Evolutionary conservation across 208 protist species (phyloP), one percentile per base, ranked within the genome.

Genomic region (Leishmania turanica): DNA sequence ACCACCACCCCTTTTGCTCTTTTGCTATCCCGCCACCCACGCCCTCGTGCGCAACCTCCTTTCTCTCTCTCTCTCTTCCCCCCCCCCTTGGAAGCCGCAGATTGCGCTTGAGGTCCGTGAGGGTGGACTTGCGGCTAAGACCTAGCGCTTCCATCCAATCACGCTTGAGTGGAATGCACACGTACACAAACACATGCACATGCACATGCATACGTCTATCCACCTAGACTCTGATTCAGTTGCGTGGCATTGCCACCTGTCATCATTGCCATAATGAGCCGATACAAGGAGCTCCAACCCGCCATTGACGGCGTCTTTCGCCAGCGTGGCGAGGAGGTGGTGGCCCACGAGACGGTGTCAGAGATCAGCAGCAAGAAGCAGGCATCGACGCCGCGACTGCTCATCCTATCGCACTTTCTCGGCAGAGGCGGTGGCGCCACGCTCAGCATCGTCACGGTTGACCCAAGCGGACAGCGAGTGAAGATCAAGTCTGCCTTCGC

Each of bases 401-500:
- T 94, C n/a, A 87, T 93, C 37, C 82, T 97, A 13, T 91, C 87
- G 49, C 84, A 88, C 31, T 83, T 90, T 1, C 84, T 94, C 69
- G 81, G 77, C 75, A 76, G 84, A 74, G 56, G 72, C 64, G 77
- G 70, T 66, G 47, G 80, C 24, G 69, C 76, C 65, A 82, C 85
- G 76, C 84, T 93, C 42, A 89, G 85, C 80, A 84, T 94, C 68
- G 80, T 89, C 42, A 79, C 73, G 17, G 69, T 89, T 0, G 78
- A 84, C 72, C 64, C 84, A 15, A 84, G 84, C 56, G 66, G 70
- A 19, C 80, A 88, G 27, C 79, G 79, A 17, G 80, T 94, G 42
- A 96, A 96, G 86, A 82, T 97, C 2, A 93, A 92, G 72, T 89
- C 91, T 4, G 85, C 86, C 68, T 95, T 95, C 84, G 87, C 85